Evolutionary conservation across 345 rosid genomes (phyloP), one percentile per base, ranked within the genome.

Genomic region (Turritis glabra): DNA sequence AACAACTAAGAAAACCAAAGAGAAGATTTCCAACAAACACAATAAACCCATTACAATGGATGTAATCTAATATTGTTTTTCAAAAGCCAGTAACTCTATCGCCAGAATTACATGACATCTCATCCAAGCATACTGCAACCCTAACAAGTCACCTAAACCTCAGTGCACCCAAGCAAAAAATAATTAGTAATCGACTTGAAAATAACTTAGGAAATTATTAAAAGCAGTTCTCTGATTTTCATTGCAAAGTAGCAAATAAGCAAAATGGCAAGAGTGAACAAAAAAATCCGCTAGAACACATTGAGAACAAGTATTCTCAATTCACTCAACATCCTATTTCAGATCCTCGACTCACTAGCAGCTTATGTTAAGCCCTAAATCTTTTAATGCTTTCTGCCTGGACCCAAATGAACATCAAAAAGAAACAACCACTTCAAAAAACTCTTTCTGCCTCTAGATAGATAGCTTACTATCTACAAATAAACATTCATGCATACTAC

Each of bases 21-120:
- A 29, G 63, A 63, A 21, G 9, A 63, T 52, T 53, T 29, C 30
- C 40, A 50, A 37, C 60, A 10, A 71, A 23, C 58, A 71, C 5
- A 59, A 7, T 11, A 50, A 47, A 48, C 6, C 9, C 29, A 37
- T 10, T 22, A 22, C 14, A 46, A 14, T 57, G 66, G 57, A 46
- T 7, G n/a, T 29, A 69, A 43, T 21, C n/a, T 44, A 17, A 17
- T 27, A 5, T 44, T 19, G 43, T 13, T 56, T 27, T 29, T 2
- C 38, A 55, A 8, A 17, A 56, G 15, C 38, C n/a, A n/a, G n/a
- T n/a, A n/a, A n/a, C n/a, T n/a, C n/a, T n/a, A n/a, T n/a, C n/a
- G n/a, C n/a, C 14, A 32, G 8, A 26, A 57, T 4, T 17, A 56
- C 8, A 56, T 56, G 62, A 56, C 41, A 30, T 2, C 25, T 32